Percentiles rank a stretch among this genome's conserved stretches.
These are phyloP conservation scores for Solanum corneliomulleri DNA, from an alignment of 257 asterid species.

Conservation along the genomic window DNA sequence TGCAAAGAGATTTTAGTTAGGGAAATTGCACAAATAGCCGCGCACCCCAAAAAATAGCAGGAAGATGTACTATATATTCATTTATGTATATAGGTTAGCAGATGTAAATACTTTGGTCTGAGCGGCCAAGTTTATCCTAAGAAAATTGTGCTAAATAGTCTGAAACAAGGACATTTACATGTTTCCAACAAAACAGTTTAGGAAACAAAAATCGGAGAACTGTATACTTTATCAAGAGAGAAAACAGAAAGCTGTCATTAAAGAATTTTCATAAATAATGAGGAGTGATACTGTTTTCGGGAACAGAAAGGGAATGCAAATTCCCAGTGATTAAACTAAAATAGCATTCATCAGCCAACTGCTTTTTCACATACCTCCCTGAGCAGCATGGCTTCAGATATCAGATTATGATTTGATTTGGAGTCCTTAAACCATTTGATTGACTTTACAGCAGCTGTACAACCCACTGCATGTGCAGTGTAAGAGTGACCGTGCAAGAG, in stretches of 20 bases:
- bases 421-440: conserved; percentile 81
- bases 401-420: conserved; percentile 50
- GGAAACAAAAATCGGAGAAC: not conserved
- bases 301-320: not conserved
- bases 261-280: not conserved
- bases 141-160: not conserved
- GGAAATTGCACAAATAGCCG: not conserved
- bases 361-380: conserved; percentile 47
- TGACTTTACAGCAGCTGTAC: conserved; percentile 79
- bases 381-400: conserved; percentile 42
- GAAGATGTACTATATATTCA: not conserved
- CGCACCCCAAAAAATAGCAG: not conserved
- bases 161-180: not conserved
- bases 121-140: not conserved
- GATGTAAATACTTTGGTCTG: not conserved
- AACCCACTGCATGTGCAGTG: conserved; percentile 94
- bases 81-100: not conserved
- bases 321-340: not conserved
- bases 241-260: not conserved
- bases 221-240: not conserved
- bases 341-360: not conserved
- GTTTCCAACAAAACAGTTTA: not conserved
- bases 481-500: conserved; percentile 98
- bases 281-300: not conserved
- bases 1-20: not conserved